Evolutionary conservation across 1,284 basidiomycete species (phyloP), one percentile per base, ranked within the genome.

Genomic region (Trichosporon sp.): DNA sequence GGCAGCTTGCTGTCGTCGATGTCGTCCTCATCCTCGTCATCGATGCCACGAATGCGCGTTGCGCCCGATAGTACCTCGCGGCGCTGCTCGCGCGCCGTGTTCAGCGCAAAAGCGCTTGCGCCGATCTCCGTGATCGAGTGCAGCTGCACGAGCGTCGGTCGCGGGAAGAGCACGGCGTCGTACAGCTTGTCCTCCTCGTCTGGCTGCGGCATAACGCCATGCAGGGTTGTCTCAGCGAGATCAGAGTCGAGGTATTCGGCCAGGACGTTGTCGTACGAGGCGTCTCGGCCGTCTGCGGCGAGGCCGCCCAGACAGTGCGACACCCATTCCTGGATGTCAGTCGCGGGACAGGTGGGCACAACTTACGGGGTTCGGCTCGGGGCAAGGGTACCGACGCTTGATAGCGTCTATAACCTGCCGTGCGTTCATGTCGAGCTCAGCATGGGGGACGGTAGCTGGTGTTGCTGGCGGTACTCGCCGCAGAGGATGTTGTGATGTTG

Each of bases 21-120:
- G 11, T 66, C 68, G 2, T 70, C 65, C 15, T 74, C 76, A 11
- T 73, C 76, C n/a, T 72, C 70, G 60, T 83, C 80, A 47, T 75
- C 77, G 71, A 83, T 77, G 31, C 80, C 67, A 13, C 81, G 64
- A 35, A 83, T 82, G 18, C 76, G 70, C 47, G 75, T 79, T 23
- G 71, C 73, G 32, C 82, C 82, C 0, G 76, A 76, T 13, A 83
- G 66, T 1, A 83, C 76, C 53, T 83, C 82, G 25, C 76, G 74
- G 1, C 82, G 76, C 67, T 77, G 76, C 64, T 83, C 80, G 66
- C 79, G 76, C 1, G 75, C 72, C 15, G 75, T 80, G 35, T 77
- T 74, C 4, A 82, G 78, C 44, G 78, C 72, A 66, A 82, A 80
- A 3, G 81, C 82, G 1, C 76, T 79, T 11, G 74, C 72, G 6